phyloP scores from a whole-genome alignment of 441 rosid species.

The Syzygium malaccense region DNA sequence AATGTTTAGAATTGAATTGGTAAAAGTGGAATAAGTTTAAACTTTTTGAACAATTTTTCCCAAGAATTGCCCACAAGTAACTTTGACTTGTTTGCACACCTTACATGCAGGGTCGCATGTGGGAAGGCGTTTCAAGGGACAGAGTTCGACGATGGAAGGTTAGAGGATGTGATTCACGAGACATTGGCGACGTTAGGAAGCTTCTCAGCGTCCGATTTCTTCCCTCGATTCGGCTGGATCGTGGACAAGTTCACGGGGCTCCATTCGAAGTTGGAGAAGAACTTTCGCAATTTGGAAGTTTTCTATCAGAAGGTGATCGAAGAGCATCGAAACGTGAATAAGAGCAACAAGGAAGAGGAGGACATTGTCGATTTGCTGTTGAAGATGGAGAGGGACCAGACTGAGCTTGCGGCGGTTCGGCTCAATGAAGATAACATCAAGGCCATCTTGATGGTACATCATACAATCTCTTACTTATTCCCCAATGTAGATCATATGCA shows the following conservation, averaged over 20 bases:
- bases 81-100: neutral
- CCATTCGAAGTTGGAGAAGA: constrained; percentile 12
- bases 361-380: constrained; percentile 14
- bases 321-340: neutral
- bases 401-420: neutral
- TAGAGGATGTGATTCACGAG: neutral
- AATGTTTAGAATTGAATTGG: no score
- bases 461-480: neutral
- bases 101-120: neutral
- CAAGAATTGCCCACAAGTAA: neutral
- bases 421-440: neutral
- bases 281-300: neutral
- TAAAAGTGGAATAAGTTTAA: no score
- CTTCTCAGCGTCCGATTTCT: constrained; percentile 21
- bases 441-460: neutral
- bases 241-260: constrained; percentile 34
- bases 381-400: constrained; percentile 22
- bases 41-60: no score
- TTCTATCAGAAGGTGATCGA: neutral
- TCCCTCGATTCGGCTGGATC: neutral
- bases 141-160: neutral
- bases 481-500: neutral
- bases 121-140: neutral
- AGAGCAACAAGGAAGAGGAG: neutral
- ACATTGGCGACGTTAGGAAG: constrained; percentile 16